A percentile compares a stretch with the other conserved stretches of the same genome.
These are phyloP conservation scores for Parastagonospora avenae DNA, from an alignment of 2,329 filamentous ascomycete species.

Conservation along the genomic window DNA sequence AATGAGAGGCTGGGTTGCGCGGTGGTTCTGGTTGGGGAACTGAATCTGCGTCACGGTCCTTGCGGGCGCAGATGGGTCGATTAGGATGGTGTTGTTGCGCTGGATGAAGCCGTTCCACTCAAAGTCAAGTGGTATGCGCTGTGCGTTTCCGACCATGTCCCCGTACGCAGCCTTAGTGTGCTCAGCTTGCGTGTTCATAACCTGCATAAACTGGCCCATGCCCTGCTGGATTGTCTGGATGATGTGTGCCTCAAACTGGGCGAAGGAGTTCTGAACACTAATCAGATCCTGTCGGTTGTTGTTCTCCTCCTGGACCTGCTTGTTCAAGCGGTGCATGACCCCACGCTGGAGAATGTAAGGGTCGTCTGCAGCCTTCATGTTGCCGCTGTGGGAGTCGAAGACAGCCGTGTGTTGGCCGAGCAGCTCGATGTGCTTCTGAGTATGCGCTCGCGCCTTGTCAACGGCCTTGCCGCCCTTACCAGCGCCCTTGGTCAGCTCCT, in stretches of 20 bases:
- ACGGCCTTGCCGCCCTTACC: slow-evolving; percentile 87
- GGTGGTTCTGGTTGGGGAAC: slow-evolving; percentile 90
- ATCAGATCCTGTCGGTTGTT: slow-evolving; percentile 92
- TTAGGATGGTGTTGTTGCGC: slow-evolving; percentile 72
- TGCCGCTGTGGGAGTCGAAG: slow-evolving; percentile 77
- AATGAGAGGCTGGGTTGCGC: slow-evolving; percentile 78
- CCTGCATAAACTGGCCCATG: slow-evolving; percentile 81
- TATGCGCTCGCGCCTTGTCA: slow-evolving; percentile 81
- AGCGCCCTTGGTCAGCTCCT: slow-evolving; percentile 82
- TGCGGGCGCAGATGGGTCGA: slow-evolving; percentile 76
- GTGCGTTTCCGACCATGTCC: slow-evolving; percentile 78
- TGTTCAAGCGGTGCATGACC: slow-evolving; percentile 81
- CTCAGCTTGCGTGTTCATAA: slow-evolving; percentile 79
- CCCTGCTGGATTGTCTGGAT: slow-evolving; percentile 81
- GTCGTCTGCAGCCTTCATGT: slow-evolving; percentile 74
- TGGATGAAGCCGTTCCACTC: slow-evolving; percentile 88
- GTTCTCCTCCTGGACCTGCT: slow-evolving; percentile 94
- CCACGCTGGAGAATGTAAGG: slow-evolving; percentile 87
- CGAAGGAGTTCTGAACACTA: slow-evolving; percentile 87
- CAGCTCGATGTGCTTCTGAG: slow-evolving; percentile 95
- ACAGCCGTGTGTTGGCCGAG: slow-evolving; percentile 83
- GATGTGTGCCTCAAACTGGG: slow-evolving; percentile 84
- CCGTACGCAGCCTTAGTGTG: slow-evolving; percentile 79
- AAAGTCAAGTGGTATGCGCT: slow-evolving; percentile 80
- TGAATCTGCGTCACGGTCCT: slow-evolving; percentile 74